phyloP scores from a whole-genome alignment of 2,329 filamentous ascomycete species.

The Alternaria dauci region DNA sequence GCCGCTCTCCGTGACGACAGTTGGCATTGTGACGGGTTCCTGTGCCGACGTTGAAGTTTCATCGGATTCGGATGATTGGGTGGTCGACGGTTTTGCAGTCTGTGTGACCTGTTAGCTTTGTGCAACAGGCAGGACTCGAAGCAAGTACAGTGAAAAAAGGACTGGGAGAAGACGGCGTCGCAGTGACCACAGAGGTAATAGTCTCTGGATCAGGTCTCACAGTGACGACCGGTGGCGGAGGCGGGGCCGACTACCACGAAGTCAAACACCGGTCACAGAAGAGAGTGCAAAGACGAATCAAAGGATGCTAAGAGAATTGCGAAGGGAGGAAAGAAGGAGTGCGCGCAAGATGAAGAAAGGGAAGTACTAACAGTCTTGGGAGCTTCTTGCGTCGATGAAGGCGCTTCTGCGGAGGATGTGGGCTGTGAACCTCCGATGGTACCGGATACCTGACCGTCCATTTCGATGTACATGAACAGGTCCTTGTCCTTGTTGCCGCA shows the following conservation, averaged over 20 bases:
- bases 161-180: conserved; percentile 24
- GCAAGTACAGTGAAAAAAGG: conserved; percentile 26
- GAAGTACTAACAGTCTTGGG: conserved; percentile 42
- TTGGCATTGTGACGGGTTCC: conserved; percentile 36
- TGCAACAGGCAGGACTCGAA: conserved; percentile 16
- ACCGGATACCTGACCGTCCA: conserved; percentile 62
- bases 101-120: conserved; percentile 19
- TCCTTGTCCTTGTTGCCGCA: conserved; percentile 67
- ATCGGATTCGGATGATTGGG: conserved; percentile 21
- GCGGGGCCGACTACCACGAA: conserved; percentile 44
- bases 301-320: not conserved
- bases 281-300: conserved; percentile 4
- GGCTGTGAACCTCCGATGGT: conserved; percentile 57
- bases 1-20: conserved; percentile 56
- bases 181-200: conserved; percentile 38
- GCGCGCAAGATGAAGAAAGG: conserved; percentile 30
- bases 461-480: conserved; percentile 71
- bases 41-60: conserved; percentile 15
- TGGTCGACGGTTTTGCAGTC: conserved; percentile 28
- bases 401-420: conserved; percentile 29
- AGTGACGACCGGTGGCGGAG: conserved; percentile 39
- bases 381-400: conserved; percentile 27
- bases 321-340: conserved; percentile 9
- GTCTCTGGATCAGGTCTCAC: conserved; percentile 36
- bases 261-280: conserved; percentile 40